These are phyloP conservation scores for Albifimbria verrucaria DNA, from an alignment of 2,329 filamentous ascomycete genomes.

Conservation along the genomic window DNA sequence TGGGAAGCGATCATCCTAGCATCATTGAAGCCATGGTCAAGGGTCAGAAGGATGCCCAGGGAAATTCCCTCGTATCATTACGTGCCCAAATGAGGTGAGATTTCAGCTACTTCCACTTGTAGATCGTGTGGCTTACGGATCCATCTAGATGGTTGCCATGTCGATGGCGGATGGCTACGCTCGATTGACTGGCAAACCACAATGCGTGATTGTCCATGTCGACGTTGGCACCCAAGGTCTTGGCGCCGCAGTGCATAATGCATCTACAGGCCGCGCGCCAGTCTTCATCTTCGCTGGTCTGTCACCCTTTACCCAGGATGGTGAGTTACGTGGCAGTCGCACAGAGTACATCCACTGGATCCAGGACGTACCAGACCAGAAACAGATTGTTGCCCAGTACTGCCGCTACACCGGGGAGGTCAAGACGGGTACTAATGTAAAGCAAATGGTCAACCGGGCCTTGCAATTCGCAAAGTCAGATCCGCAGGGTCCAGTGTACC, in stretches of 20 bases:
- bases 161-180: conserved; percentile 81
- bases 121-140: conserved; percentile 33
- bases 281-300: conserved; percentile 75
- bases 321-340: conserved; percentile 68
- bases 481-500: conserved; percentile 74
- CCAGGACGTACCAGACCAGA: conserved; percentile 77
- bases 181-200: conserved; percentile 64
- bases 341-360: conserved; percentile 86
- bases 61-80: conserved; percentile 67
- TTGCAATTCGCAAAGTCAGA: conserved; percentile 75
- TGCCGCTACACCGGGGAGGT: conserved; percentile 79
- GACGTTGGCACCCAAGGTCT: conserved; percentile 78
- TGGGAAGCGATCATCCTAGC: conserved; percentile 67
- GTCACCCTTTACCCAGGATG: conserved; percentile 71
- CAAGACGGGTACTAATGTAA: conserved; percentile 77
- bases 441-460: conserved; percentile 81
- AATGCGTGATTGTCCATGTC: conserved; percentile 75
- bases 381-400: conserved; percentile 76
- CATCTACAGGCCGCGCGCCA: conserved; percentile 67
- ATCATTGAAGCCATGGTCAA: conserved; percentile 78
- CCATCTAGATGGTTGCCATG: conserved; percentile 69
- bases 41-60: conserved; percentile 45
- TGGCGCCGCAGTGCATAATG: conserved; percentile 73
- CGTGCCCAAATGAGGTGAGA: conserved; percentile 70
- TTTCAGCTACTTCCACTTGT: conserved; percentile 26